Evolutionary conservation across 1,284 basidiomycete species (phyloP).

Genomic region (Trichosporon sp.): DNA sequence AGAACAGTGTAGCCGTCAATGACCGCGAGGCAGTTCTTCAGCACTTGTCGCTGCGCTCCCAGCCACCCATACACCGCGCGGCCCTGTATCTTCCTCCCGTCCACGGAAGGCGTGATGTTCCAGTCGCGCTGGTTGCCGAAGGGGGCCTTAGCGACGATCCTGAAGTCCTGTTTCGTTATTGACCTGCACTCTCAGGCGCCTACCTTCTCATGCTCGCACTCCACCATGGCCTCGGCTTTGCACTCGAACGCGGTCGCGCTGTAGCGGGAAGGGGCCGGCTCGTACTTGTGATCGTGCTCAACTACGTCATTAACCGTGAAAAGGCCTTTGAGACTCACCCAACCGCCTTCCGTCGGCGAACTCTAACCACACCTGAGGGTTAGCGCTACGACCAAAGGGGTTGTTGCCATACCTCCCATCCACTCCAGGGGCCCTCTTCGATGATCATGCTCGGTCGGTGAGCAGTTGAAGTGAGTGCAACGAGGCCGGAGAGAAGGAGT

Average conservation of each 20-base stretch:
- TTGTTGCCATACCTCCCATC: neutral
- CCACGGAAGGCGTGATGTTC: neutral
- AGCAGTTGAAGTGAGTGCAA: too few species aligned
- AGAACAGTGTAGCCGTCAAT: neutral
- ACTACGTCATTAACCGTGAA: neutral
- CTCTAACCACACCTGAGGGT: neutral
- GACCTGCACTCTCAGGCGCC: neutral
- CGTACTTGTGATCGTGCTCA: neutral
- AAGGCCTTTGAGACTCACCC: neutral
- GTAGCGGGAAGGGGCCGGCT: neutral
- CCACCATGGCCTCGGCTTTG: neutral
- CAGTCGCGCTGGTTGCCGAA: neutral
- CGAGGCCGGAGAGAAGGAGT: too few species aligned
- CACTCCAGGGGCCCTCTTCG: neutral
- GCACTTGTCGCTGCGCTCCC: too few species aligned
- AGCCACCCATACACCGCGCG: too few species aligned
- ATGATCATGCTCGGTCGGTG: neutral
- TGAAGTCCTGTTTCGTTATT: neutral
- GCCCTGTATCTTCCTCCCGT: neutral
- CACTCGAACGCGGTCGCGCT: neutral
- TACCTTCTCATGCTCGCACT: neutral
- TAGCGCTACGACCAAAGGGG: too few species aligned
- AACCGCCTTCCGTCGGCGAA: neutral
- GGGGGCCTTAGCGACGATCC: neutral
- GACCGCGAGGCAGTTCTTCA: too few species aligned